Base-by-base conservation (phyloP, 78 protist species). In the Isochrysis galbana region DNA sequence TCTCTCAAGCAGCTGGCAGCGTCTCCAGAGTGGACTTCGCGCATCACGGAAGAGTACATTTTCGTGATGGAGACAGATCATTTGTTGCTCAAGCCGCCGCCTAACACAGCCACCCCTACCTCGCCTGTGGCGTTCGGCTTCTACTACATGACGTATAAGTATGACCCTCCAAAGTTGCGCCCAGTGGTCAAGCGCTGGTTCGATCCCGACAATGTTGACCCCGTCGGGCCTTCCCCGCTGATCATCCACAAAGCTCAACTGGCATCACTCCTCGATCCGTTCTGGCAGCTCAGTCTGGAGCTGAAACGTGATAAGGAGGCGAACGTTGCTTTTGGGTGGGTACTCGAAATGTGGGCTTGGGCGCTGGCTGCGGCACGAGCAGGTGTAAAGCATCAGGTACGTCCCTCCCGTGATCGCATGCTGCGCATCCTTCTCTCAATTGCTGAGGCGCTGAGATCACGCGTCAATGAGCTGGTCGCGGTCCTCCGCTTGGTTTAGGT, bases 181-280 rank as follows among this genome's bases (percentile, higher is more conserved):
- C 88, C 88, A 23, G 88, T 80, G 29, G 14, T 80, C 55, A 7
- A 36, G 14, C 44, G 44, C 22, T 72, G 10, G n/a, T 32, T 26
- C 74, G 84, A 77, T 14, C 84, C 84, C 22, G 88, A 80, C 41
- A 29, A 80, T 4, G 55, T 80, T 25, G 88, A 80, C 55, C 88
- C 88, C 36, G 88, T 80, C 38, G 88, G 88, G 41, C 88, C 88
- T 4, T 80, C 88, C 25, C 88, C 88, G 47, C 29, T 44, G 47
- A 80, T 80, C 55, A 44, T 80, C 17, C 34, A 10, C 55, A 80
- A 80, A 46, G 32, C 4, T 4, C 80, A 70, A 41, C 80, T 70
- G 29, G 34, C 0, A 32, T 7, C 14, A 17, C 47, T 39, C 46
- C 14, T 26, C 34, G 84, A 11, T 22, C 47, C 87, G 48, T 44